Percentiles rank a stretch among this genome's conserved stretches.
These are phyloP conservation scores for Umbelopsis isabellina DNA, from an alignment of 192 early-diverging fungal genomes.

Conservation along the genomic window DNA sequence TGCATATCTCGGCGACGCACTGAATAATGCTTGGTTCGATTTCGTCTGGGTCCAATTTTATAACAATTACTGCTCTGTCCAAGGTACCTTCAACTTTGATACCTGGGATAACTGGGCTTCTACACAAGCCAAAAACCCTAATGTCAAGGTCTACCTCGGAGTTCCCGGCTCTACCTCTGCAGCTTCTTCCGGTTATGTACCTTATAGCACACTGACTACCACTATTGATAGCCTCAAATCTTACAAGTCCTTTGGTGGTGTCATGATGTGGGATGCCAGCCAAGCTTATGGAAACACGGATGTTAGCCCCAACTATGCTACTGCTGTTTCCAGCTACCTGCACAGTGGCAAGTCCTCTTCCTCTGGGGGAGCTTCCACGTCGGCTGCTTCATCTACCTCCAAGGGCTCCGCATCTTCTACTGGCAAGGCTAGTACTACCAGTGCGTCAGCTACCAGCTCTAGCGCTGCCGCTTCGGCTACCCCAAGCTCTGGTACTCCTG, in stretches of 20 bases:
- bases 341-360: background rate
- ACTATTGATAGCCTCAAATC: slow-evolving; percentile 38
- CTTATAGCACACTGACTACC: slow-evolving; percentile 29
- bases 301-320: slow-evolving; percentile 30
- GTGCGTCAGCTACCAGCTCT: slow-evolving; percentile 6
- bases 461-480: slow-evolving; percentile 26
- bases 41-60: slow-evolving; percentile 71
- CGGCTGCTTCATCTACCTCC: background rate
- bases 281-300: slow-evolving; percentile 39
- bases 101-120: slow-evolving; percentile 67
- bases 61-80: slow-evolving; percentile 65
- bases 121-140: slow-evolving; percentile 53
- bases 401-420: background rate
- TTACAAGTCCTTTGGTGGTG: slow-evolving; percentile 32
- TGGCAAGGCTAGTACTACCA: slow-evolving; percentile 21
- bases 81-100: slow-evolving; percentile 59
- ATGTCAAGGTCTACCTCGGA: slow-evolving; percentile 62
- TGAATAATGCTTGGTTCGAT: slow-evolving; percentile 64
- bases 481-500: background rate
- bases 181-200: slow-evolving; percentile 54
- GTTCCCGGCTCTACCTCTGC: slow-evolving; percentile 59
- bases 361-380: background rate
- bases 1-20: slow-evolving; percentile 52
- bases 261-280: slow-evolving; percentile 40
- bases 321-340: slow-evolving; percentile 22